Conservation (phyloP, 352 stramenopile species). For the Pythium volutum region DNA sequence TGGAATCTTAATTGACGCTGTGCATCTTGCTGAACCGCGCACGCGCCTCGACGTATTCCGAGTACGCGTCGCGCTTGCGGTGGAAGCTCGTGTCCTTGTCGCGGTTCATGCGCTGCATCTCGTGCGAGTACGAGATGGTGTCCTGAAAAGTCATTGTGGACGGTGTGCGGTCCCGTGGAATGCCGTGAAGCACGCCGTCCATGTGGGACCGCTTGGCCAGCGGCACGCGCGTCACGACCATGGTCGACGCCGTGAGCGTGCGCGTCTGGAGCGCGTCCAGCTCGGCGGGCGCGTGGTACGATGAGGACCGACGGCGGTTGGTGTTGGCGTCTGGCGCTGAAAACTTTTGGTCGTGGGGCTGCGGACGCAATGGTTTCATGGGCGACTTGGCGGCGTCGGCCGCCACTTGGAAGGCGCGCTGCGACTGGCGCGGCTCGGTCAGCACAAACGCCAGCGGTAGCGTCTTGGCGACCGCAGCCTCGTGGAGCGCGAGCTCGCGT, state of each 20-base stretch:
- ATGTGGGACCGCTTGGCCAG: slow-evolving; percentile 76
- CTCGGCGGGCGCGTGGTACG: background rate
- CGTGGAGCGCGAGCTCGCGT: slow-evolving; percentile 35
- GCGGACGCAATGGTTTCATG: slow-evolving; percentile 44
- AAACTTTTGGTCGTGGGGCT: background rate
- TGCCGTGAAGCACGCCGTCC: slow-evolving; percentile 62
- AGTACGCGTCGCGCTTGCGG: slow-evolving; percentile 84
- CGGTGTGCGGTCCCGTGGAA: slow-evolving; percentile 37
- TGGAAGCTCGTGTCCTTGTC: slow-evolving; percentile 71
- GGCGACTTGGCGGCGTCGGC: slow-evolving; percentile 52
- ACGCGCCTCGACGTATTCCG: slow-evolving; percentile 85
- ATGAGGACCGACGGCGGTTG: background rate
- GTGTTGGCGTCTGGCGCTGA: slow-evolving; percentile 4
- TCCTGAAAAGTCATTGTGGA: slow-evolving; percentile 45
- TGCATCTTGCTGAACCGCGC: slow-evolving; percentile 89
- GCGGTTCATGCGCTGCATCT: slow-evolving; percentile 79
- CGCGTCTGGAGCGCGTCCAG: slow-evolving; percentile 14
- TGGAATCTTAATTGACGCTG: slow-evolving; percentile 59
- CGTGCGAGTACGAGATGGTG: slow-evolving; percentile 56
- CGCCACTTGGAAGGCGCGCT: slow-evolving; percentile 46
- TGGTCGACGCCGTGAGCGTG: slow-evolving; percentile 16
- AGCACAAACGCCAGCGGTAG: slow-evolving; percentile 63
- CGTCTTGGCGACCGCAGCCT: slow-evolving; percentile 47
- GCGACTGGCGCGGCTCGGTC: slow-evolving; percentile 43
- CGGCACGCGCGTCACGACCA: slow-evolving; percentile 34